Conservation (phyloP, 2,329 filamentous ascomycete species). For the Lasiodiplodia hormozganensis region DNA sequence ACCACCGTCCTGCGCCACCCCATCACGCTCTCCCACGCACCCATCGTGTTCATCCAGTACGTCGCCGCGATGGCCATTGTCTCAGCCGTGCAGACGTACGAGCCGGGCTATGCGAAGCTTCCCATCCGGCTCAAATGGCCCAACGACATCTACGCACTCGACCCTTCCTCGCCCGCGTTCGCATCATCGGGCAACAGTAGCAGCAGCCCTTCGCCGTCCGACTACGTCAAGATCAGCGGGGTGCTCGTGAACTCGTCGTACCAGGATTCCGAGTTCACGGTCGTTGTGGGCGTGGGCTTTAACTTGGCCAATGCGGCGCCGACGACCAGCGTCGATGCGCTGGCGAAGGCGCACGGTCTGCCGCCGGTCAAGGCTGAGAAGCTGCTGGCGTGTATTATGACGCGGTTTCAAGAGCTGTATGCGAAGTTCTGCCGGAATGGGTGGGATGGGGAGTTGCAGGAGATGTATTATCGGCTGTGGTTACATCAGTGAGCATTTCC, state of each 20-base stretch:
- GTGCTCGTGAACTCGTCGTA: slow-evolving; percentile 92
- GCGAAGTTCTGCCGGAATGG: slow-evolving; percentile 75
- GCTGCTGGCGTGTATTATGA: slow-evolving; percentile 81
- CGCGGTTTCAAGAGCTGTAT: slow-evolving; percentile 80
- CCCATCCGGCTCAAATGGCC: slow-evolving; percentile 95
- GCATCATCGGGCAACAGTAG: background rate
- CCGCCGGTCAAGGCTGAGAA: slow-evolving; percentile 75
- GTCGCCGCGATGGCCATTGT: slow-evolving; percentile 87
- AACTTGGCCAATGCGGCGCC: slow-evolving; percentile 86
- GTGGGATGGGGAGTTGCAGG: slow-evolving; percentile 64
- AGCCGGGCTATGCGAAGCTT: slow-evolving; percentile 73
- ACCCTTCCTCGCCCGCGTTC: slow-evolving; percentile 33
- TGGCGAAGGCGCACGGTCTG: slow-evolving; percentile 59
- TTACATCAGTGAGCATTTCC: slow-evolving; percentile 38
- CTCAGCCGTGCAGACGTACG: slow-evolving; percentile 81
- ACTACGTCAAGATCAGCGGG: slow-evolving; percentile 91
- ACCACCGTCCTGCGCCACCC: slow-evolving; percentile 87
- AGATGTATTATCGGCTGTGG: slow-evolving; percentile 13
- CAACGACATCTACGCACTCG: slow-evolving; percentile 75
- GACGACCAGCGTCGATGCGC: slow-evolving; percentile 82
- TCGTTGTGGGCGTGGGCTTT: slow-evolving; percentile 81
- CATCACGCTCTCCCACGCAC: slow-evolving; percentile 73
- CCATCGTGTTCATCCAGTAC: slow-evolving; percentile 94
- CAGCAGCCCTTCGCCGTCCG: slow-evolving; percentile 37
- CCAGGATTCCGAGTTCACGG: slow-evolving; percentile 76